A percentile compares a stretch with the other conserved stretches of the same genome.
These are phyloP conservation scores for Chrysoporthe cubensis DNA, from an alignment of 2,329 filamentous ascomycete genomes.

Conservation along the genomic window DNA sequence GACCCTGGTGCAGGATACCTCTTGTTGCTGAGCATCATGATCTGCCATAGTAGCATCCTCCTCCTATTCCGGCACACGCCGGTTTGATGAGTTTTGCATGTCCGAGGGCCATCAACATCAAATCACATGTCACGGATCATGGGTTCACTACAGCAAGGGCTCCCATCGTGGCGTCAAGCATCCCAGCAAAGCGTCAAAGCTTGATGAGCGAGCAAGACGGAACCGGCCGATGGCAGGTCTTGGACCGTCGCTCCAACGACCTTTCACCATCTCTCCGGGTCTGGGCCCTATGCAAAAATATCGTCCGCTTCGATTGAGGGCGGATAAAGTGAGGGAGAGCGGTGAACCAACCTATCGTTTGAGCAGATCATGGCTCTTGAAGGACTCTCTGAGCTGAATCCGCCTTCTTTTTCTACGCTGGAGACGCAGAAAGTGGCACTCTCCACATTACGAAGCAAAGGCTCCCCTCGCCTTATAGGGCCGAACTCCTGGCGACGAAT, in stretches of 20 bases:
- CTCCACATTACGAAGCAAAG: not conserved
- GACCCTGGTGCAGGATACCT: not conserved
- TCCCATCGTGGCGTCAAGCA: constrained; percentile 16
- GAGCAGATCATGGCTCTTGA: no score
- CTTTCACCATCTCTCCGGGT: not conserved
- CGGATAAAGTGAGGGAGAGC: not conserved
- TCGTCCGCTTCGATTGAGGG: not conserved
- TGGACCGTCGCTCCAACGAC: not conserved
- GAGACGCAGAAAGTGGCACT: not conserved
- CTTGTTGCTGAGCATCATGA: not conserved
- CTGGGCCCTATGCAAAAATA: not conserved
- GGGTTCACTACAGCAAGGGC: not conserved
- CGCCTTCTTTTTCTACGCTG: not conserved
- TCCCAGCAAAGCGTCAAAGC: constrained; percentile 16
- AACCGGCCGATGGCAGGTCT: constrained; percentile 21
- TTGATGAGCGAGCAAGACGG: constrained; percentile 19
- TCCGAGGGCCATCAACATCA: not conserved
- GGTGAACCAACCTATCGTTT: no score
- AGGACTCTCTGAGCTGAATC: not conserved
- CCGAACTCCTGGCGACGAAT: not conserved
- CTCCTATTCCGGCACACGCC: not conserved
- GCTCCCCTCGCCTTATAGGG: not conserved
- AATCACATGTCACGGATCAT: not conserved
- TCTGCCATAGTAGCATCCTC: not conserved
- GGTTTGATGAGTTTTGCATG: not conserved